A percentile compares a stretch with the other conserved stretches of the same genome.
These are phyloP conservation scores for Saccharomyces cerevisiae DNA, from an alignment of 805 yeast species.

Conservation along the genomic window DNA sequence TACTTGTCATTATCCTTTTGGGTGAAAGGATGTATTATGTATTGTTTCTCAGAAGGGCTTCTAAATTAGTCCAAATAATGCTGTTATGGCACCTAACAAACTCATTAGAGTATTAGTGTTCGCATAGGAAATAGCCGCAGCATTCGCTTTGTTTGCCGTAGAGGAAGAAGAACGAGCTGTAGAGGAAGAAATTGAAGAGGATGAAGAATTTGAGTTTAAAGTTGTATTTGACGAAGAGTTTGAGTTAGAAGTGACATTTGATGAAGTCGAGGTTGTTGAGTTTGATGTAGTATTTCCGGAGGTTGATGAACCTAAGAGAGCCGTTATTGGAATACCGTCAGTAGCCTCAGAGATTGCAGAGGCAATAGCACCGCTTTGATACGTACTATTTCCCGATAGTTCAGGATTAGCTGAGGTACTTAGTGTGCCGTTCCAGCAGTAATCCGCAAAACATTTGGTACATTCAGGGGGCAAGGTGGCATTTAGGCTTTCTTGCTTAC, in stretches of 20 bases:
- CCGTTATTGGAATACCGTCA: slow-evolving; percentile 6
- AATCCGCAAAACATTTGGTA: slow-evolving; percentile 54
- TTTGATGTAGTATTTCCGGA: neutral
- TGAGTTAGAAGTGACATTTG: slow-evolving; percentile 1
- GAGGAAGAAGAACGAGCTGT: neutral
- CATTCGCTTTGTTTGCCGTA: neutral
- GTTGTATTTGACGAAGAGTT: neutral
- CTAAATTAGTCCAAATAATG: neutral
- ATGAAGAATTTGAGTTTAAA: neutral
- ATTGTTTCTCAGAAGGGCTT: neutral
- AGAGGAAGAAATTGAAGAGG: slow-evolving; percentile 3
- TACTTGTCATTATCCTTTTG: neutral
- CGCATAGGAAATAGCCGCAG: neutral
- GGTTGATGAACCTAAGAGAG: slow-evolving; percentile 7
- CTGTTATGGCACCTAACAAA: neutral
- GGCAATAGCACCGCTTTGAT: slow-evolving; percentile 6
- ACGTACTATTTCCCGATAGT: slow-evolving; percentile 5
- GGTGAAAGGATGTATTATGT: neutral
- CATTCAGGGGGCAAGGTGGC: slow-evolving; percentile 60
- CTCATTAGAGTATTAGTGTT: neutral
- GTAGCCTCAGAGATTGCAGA: neutral
- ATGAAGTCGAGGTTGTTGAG: slow-evolving; percentile 5
- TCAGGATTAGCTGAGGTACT: slow-evolving; percentile 27
- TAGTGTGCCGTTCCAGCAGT: slow-evolving; percentile 67
- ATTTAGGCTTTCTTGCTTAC: slow-evolving; percentile 64